Percentiles rank a stretch among this genome's conserved stretches.
These are phyloP conservation scores for Ustilago trichophora DNA, from an alignment of 1,284 basidiomycete species.

Conservation along the genomic window DNA sequence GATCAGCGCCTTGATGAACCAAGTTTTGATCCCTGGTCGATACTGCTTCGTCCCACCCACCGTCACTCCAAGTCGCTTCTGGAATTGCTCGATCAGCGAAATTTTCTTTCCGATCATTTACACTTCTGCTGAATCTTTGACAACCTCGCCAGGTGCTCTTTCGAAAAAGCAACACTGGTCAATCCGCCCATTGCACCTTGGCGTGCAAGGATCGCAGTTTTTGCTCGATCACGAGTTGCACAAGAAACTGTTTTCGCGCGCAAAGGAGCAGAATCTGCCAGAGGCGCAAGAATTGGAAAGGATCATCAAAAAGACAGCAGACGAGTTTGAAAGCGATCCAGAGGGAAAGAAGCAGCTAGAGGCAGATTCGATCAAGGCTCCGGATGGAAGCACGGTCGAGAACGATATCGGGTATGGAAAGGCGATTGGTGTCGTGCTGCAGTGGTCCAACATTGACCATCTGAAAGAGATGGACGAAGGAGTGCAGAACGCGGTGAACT, in stretches of 20 bases:
- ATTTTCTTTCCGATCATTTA: slow-evolving; percentile 34
- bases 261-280: not conserved
- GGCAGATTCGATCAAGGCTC: slow-evolving; percentile 25
- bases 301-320: slow-evolving; percentile 16
- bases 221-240: slow-evolving; percentile 40
- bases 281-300: slow-evolving; percentile 13
- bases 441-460: slow-evolving; percentile 40
- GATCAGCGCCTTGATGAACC: slow-evolving; percentile 54
- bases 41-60: slow-evolving; percentile 29
- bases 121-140: not conserved
- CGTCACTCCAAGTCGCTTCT: slow-evolving; percentile 48
- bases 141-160: slow-evolving; percentile 9
- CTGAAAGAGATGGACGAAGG: slow-evolving; percentile 23
- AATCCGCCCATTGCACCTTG: slow-evolving; percentile 34
- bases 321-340: slow-evolving; percentile 36
- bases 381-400: slow-evolving; percentile 24
- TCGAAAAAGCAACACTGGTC: slow-evolving; percentile 23
- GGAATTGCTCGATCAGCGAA: slow-evolving; percentile 65
- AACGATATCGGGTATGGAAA: slow-evolving; percentile 37
- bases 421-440: slow-evolving; percentile 20
- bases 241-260: slow-evolving; percentile 10
- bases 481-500: not conserved
- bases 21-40: slow-evolving; percentile 46
- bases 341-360: slow-evolving; percentile 18
- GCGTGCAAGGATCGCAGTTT: slow-evolving; percentile 38